Evolutionary conservation across 208 protist species (phyloP).

Genomic region (Trypanosomatidae sp.): DNA sequence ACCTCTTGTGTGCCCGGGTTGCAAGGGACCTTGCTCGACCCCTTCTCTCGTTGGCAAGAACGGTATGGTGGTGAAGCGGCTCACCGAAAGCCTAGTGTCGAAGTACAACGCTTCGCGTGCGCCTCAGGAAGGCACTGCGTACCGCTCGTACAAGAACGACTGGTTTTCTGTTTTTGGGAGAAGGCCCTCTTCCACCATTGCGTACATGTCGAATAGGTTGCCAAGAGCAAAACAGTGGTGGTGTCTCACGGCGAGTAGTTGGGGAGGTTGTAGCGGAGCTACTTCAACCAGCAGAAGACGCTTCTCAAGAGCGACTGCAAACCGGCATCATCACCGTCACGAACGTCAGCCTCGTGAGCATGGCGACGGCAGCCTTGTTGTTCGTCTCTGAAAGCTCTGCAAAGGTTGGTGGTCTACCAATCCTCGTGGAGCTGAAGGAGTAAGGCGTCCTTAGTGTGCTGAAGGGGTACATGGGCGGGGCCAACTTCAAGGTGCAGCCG

Average conservation of each 20-base stretch:
- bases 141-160: conserved; percentile 87
- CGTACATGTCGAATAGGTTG: conserved; percentile 73
- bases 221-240: conserved; percentile 44
- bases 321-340: conserved; percentile 92
- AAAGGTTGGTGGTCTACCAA: conserved; percentile 76
- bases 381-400: conserved; percentile 74
- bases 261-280: conserved; percentile 82
- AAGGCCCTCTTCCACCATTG: conserved; percentile 92
- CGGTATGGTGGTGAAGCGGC: conserved; percentile 58
- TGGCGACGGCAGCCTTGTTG: conserved; percentile 89
- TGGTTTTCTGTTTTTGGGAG: conserved; percentile 45
- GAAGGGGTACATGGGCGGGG: conserved; percentile 91
- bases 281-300: conserved; percentile 84
- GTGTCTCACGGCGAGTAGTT: conserved; percentile 87
- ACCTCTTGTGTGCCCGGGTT: conserved; percentile 48
- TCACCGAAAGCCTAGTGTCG: conserved; percentile 80
- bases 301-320: conserved; percentile 82
- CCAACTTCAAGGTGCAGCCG: conserved; percentile 87
- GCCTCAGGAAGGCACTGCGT: conserved; percentile 93
- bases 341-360: conserved; percentile 90
- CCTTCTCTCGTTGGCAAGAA: conserved; percentile 39
- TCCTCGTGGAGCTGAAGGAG: conserved; percentile 82
- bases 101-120: conserved; percentile 90
- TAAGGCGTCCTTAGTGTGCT: conserved; percentile 90
- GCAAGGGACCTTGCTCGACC: conserved; percentile 47